Evolutionary conservation across 805 yeast genomes (phyloP), one percentile per base, ranked within the genome.

Genomic region (Wickerhamiella alocasiicola): DNA sequence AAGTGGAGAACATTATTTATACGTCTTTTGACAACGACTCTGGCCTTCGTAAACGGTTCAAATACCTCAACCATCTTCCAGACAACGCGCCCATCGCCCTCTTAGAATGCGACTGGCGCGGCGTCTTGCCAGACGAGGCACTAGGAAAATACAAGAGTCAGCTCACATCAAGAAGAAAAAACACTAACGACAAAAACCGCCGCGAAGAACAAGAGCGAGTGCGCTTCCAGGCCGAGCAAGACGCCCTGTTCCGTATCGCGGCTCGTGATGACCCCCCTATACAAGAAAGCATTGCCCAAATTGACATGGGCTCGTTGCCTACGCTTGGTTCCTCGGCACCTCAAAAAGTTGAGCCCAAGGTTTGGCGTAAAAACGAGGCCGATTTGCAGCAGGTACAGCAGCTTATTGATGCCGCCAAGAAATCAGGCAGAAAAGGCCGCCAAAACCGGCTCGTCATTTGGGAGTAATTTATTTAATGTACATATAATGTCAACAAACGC

Each of bases 41-140:
- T 12, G 74, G 73, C n/a, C 48, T 79, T 52, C 51, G 72, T 2
- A 70, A 71, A 39, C 73, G 76, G 48, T 69, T 69, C 55, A 87
- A 84, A 57, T 84, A 81, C 56, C 60, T 91, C 43, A 69, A 81
- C 1, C 88, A 88, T 57, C 60, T 85, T 17, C 96, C 98, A 0
- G 56, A 73, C 21, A 96, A 96, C 1, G 79, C 95, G 0, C 81
- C 79, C 39, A 58, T 88, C 31, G 93, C 85, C 9, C 76, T 82
- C 47, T 55, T 91, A 41, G 97, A 91, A 51, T 71, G 95, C 39
- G 78, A 83, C 55, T 88, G 97, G 97, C 58, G 52, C 54, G 50
- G 64, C 64, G 55, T 51, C 36, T 44, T 53, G 29, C 55, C 48
- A 31, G 54, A 53, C 47, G 54, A 44, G 40, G 54, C 52, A 0